Conservation (phyloP, 2,329 filamentous ascomycete species). For the Penicillium italicum region DNA sequence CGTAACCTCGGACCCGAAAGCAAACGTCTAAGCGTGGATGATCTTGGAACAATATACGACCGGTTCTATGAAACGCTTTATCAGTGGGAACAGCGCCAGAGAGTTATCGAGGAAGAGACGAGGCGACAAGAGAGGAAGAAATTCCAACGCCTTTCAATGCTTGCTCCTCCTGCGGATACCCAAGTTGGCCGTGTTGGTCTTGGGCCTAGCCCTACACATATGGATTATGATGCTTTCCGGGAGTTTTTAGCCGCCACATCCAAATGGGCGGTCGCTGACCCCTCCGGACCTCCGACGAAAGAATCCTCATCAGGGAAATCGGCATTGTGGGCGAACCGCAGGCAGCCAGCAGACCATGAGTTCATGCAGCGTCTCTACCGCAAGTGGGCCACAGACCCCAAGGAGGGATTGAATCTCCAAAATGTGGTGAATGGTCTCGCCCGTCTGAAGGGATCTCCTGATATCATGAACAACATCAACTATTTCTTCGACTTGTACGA, state of each 20-base stretch:
- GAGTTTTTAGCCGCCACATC: slow-evolving; percentile 88
- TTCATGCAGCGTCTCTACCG: slow-evolving; percentile 85
- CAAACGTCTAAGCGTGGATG: slow-evolving; percentile 80
- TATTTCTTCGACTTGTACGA: slow-evolving; percentile 99
- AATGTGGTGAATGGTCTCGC: slow-evolving; percentile 90
- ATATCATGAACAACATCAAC: slow-evolving; percentile 96
- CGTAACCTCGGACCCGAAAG: slow-evolving; percentile 93
- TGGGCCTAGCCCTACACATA: slow-evolving; percentile 82
- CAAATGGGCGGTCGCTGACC: slow-evolving; percentile 90
- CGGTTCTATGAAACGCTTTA: slow-evolving; percentile 90
- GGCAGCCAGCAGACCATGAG: slow-evolving; percentile 83
- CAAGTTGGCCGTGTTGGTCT: slow-evolving; percentile 85
- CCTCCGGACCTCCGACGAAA: slow-evolving; percentile 59
- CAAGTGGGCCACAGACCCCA: slow-evolving; percentile 79
- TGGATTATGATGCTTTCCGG: slow-evolving; percentile 96
- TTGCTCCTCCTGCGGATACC: slow-evolving; percentile 53
- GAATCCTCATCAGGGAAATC: slow-evolving; percentile 50
- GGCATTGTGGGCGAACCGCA: slow-evolving; percentile 56
- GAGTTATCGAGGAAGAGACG: slow-evolving; percentile 71
- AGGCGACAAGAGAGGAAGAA: slow-evolving; percentile 62
- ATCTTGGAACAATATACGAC: slow-evolving; percentile 88
- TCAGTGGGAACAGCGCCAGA: slow-evolving; percentile 79
- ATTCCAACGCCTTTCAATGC: slow-evolving; percentile 39
- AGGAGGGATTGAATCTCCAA: slow-evolving; percentile 76
- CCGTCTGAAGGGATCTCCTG: slow-evolving; percentile 83